Percentiles rank a stretch among this genome's conserved stretches.
Conservation (phyloP, 116 monocot genomes). For the Papilionanthe hybrid region DNA sequence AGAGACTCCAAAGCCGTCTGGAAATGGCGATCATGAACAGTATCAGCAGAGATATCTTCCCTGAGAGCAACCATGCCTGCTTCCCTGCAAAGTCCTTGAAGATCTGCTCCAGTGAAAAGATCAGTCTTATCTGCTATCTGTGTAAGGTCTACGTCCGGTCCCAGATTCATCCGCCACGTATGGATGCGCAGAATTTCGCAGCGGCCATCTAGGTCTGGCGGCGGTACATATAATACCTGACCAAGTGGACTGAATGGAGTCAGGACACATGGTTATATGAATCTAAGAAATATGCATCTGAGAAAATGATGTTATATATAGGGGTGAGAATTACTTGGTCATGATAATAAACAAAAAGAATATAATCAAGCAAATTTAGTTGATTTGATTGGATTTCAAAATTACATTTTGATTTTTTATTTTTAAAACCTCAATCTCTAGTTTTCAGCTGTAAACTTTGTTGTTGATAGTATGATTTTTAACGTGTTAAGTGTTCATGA, state of each 20-base stretch:
- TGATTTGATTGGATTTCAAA: too few species aligned
- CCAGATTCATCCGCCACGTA: constrained; percentile 59
- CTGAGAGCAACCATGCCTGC: constrained; percentile 76
- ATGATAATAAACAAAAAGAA: too few species aligned
- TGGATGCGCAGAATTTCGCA: constrained; percentile 68
- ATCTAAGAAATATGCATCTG: neutral
- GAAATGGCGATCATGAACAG: constrained; percentile 47
- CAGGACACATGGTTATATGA: neutral
- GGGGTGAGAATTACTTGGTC: too few species aligned
- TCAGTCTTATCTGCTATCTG: constrained; percentile 60
- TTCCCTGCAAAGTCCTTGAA: constrained; percentile 72
- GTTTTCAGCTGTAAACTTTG: too few species aligned
- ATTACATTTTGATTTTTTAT: too few species aligned
- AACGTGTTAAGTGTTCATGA: too few species aligned
- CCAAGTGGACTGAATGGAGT: neutral
- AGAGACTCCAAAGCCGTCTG: constrained; percentile 44
- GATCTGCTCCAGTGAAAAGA: constrained; percentile 85
- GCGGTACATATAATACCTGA: constrained; percentile 87
- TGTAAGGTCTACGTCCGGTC: constrained; percentile 62
- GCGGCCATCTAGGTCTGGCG: constrained; percentile 73
- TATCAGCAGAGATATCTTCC: constrained; percentile 44
- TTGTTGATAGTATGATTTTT: too few species aligned
- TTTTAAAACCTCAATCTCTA: too few species aligned
- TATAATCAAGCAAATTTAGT: too few species aligned
- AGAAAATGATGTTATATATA: too few species aligned